Evolutionary conservation across 1,284 basidiomycete species (phyloP).

Genomic region (Fomes fomentarius): DNA sequence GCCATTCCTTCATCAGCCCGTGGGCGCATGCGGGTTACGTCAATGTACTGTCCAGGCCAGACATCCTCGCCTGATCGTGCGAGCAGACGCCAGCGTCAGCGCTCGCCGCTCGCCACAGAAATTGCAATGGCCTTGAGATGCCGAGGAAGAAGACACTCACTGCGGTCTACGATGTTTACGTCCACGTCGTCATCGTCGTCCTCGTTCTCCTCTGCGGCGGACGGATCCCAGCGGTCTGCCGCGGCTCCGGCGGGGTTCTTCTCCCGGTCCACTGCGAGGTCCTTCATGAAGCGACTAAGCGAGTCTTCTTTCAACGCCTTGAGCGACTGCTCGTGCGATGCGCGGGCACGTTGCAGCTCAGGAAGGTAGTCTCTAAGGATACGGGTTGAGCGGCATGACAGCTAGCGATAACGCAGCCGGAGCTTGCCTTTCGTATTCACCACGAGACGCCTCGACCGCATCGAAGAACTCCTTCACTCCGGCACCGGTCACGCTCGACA

Average conservation of each 20-base stretch:
- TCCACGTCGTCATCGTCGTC: conserved; percentile 63
- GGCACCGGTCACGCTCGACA: conserved; percentile 93
- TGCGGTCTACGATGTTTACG: conserved; percentile 66
- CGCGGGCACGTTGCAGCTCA: conserved; percentile 77
- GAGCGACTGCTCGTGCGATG: conserved; percentile 63
- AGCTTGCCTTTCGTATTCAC: conserved; percentile 86
- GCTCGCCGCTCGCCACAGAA: conserved; percentile 7
- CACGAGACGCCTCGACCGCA: conserved; percentile 85
- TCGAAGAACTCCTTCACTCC: conserved; percentile 92
- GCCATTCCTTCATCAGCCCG: conserved; percentile 54
- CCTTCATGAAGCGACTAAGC: conserved; percentile 82
- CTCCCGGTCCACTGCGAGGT: conserved; percentile 76
- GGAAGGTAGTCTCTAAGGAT: conserved; percentile 89
- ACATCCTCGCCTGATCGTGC: conserved; percentile 55
- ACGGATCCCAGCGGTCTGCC: conserved; percentile 60
- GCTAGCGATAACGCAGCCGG: neutral
- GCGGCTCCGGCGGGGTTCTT: conserved; percentile 56
- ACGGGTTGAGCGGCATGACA: too few relatives aligned
- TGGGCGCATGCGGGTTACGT: conserved; percentile 59
- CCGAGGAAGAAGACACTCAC: conserved; percentile 45
- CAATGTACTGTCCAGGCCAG: conserved; percentile 74
- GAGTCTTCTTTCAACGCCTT: conserved; percentile 78
- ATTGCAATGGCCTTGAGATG: neutral
- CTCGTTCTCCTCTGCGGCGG: conserved; percentile 56
- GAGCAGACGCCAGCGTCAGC: conserved; percentile 11